These are phyloP conservation scores for Chiua virens DNA, from an alignment of 768 basidiomycete genomes.

Conservation along the genomic window DNA sequence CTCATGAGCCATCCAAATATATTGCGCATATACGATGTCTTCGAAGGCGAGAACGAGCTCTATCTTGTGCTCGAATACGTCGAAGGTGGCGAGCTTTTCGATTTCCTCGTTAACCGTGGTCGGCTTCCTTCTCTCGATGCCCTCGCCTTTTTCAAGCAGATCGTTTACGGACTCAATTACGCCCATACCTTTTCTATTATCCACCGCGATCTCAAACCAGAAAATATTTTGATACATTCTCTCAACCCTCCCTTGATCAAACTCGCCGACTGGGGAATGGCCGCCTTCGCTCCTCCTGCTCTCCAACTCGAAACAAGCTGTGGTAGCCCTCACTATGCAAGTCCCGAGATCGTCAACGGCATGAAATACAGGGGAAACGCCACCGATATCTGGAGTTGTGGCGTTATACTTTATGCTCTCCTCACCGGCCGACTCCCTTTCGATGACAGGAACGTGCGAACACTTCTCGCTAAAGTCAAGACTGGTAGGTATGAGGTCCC, in stretches of 20 bases:
- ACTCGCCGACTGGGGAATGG: constrained; percentile 99
- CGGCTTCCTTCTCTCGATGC: constrained; percentile 80
- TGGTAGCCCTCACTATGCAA: constrained; percentile 95
- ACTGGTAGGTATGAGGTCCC: constrained; percentile 85
- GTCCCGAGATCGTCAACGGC: constrained; percentile 94
- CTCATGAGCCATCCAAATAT: constrained; percentile 98
- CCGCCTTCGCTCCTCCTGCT: constrained; percentile 86
- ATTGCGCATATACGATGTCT: constrained; percentile 93
- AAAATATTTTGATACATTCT: constrained; percentile 91
- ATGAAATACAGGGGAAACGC: constrained; percentile 85
- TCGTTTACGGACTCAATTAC: constrained; percentile 93
- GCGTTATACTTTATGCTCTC: constrained; percentile 89
- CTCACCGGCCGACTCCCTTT: constrained; percentile 91
- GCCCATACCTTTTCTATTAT: constrained; percentile 97
- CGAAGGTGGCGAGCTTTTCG: constrained; percentile 94
- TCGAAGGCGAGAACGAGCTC: constrained; percentile 87
- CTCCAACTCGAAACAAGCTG: constrained; percentile 91
- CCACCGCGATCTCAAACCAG: constrained; percentile 97
- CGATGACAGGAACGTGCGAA: constrained; percentile 83
- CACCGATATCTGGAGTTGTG: constrained; percentile 96
- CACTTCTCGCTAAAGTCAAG: constrained; percentile 83
- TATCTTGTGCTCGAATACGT: constrained; percentile 95
- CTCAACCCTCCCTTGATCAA: constrained; percentile 82
- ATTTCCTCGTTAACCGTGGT: constrained; percentile 90
- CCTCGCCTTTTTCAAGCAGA: constrained; percentile 91